Evolutionary conservation across 345 rosid species (phyloP), one percentile per base, ranked within the genome.

Genomic region (Arabidopsis arenosa): DNA sequence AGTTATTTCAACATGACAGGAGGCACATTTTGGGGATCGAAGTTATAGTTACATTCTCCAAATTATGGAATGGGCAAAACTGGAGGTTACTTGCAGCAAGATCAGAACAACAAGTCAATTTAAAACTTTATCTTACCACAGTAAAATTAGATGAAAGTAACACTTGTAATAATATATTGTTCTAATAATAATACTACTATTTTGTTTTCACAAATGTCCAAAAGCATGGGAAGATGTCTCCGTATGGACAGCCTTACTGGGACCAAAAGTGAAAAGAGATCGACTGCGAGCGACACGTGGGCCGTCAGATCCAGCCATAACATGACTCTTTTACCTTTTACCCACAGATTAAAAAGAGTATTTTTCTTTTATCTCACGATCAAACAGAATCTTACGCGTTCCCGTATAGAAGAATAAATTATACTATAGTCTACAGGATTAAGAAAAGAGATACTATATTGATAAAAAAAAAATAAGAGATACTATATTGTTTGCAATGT

Each of bases 251-350:
- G 60, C 36, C 73, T 40, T 33, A 9, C 6, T 39, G 61, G 79
- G 68, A 17, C 67, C 73, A 62, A 49, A 59, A 49, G 66, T 23
- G 78, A 28, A 48, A 35, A 37, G 28, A 23, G 61, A 75, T 6
- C 21, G 69, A 72, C 53, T 72, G 9, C 35, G 35, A 13, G 44
- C 0, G 66, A 75, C 78, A 68, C 79, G 73, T 75, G 74, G 61
- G 47, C 7, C 26, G 60, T 66, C 66, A 56, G 66, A 57, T 33
- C 41, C 32, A 26, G n/a, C 62, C 47, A 66, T 75, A 68, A 67
- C 74, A 60, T 57, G 63, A 9, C 51, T 17, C 2, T 17, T 17
- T 49, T 17, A 49, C 23, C 13, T 40, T 73, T 23, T 40, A 53
- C 54, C 37, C 49, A 8, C 8, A 37, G 57, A 64, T 66, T 48